Base-by-base conservation (phyloP, 2,329 filamentous ascomycete species). In the Aspergillus ruber region DNA sequence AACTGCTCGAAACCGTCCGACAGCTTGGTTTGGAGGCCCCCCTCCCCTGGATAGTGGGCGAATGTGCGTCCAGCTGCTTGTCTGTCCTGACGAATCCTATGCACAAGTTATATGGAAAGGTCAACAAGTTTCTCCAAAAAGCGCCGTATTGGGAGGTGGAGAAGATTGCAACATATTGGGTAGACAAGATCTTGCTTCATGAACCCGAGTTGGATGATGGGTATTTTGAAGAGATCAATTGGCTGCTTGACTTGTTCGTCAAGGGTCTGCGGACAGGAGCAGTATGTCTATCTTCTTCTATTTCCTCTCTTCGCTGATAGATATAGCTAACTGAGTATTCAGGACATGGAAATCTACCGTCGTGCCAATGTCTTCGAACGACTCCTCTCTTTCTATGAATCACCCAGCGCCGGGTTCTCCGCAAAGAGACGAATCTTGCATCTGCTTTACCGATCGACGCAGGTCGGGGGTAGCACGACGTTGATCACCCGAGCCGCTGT, bases 101-200 rank as follows among this genome's bases (percentile, higher is more conserved):
- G 13, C 88, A 95, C 62, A 81, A 81, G 50, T 79, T 96, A 33
- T 97, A 95, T 64, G 81, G 83, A 49, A 95, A 95, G 64, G 73
- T 93, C 68, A 95, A 95, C 71, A 75, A 78, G 5, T 96, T 90
- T 65, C 79, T 97, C 32, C 88, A 88, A 18, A 83, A 83, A 44
- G 80, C 83, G 0, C 90, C 91, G 0, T 68, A 76, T 20, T 97
- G 91, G 91, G 77, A 83, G 10, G 62, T 76, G 9, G 66, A 67
- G 23, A 78, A 77, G 41, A 64, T 84, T 4, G 74, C 79, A 1
- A 74, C 74, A 1, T 80, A 81, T 60, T 83, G 80, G 74, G 70
- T 84, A 15, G 81, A 87, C 50, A 84, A 82, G 61, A 80, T 93
- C 20, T 79, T 93, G 6, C 75, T 91, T n/a, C 81, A 82, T 45